phyloP scores from a whole-genome alignment of 192 early-diverging fungal genomes.

The Coemansia sp. region DNA sequence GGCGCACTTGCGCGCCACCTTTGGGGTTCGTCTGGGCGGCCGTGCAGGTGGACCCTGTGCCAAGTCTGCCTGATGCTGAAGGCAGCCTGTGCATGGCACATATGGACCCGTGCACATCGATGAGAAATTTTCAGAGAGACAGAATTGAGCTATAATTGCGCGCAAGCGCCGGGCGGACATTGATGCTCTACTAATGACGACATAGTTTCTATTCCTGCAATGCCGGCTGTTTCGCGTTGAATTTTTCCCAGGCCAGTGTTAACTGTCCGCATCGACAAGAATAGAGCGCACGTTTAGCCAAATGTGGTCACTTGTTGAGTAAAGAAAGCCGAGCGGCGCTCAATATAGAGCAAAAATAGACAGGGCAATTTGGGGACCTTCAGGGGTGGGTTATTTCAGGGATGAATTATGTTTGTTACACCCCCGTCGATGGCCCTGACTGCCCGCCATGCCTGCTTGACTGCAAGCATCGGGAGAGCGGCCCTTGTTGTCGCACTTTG shows the following conservation, averaged over 20 bases:
- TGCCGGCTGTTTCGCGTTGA: neutral
- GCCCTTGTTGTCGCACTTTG: neutral
- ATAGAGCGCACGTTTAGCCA: neutral
- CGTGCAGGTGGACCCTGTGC: neutral
- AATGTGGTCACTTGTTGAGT: too few relatives aligned
- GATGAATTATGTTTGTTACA: neutral
- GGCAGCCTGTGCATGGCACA: neutral
- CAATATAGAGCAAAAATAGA: slow-evolving; percentile 1
- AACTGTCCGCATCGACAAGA: neutral
- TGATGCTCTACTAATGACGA: too few relatives aligned
- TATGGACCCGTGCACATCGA: neutral
- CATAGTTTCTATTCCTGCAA: neutral
- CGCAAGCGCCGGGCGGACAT: too few relatives aligned
- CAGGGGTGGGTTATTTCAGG: neutral
- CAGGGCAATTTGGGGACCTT: neutral
- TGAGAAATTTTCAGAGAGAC: neutral
- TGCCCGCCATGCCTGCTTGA: neutral
- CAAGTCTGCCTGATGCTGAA: neutral
- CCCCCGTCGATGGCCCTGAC: neutral
- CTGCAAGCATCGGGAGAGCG: neutral
- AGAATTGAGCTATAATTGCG: neutral
- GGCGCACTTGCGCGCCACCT: too few relatives aligned
- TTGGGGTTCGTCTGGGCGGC: too few relatives aligned
- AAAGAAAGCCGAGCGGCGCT: neutral
- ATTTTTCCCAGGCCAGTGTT: too few relatives aligned